Base-by-base conservation (phyloP, 306 rosid genomes). In the Dryas drummondii region DNA sequence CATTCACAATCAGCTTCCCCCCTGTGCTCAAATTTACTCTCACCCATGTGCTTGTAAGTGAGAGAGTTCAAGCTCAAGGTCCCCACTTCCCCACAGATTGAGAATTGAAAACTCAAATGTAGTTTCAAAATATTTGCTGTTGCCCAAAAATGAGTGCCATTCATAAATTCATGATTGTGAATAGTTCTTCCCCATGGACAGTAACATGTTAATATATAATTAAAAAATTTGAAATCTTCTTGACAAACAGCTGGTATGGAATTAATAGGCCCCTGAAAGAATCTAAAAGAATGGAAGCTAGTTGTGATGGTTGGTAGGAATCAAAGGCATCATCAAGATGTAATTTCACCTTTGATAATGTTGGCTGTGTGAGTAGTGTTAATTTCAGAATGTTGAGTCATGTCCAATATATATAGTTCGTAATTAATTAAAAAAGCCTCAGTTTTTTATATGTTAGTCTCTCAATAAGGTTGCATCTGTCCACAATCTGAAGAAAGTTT, bases 11-110 rank as follows among this genome's bases (percentile, higher is more conserved):
- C 76, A 47, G 26, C 53, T 79, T 49, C 59, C 79, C 64, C 40
- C 41, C 67, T 53, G 80, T 82, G 77, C 86, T 77, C 76, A n/a
- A 45, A 65, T 65, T 58, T 65, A 79, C 76, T 83, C 79, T 46
- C 69, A 78, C 73, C 82, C 88, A 85, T 81, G 90, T 82, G 82
- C 72, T 81, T 78, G 82, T 79, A 72, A 76, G 76, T 47, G 40
- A 58, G 68, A 58, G 68, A 81, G 75, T 68, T 82, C 71, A 53
- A 70, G 59, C 70, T 73, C 27, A 27, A 60, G 71, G 69, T 73
- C 74, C 80, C 78, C 60, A 76, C 77, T 57, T 73, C 68, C 76
- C 68, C 60, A 70, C 77, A 44, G 46, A 11, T 17, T 26, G 54
- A 49, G 14, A 16, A 49, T 48, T 61, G 67, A 48, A 58, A 58